Conservation (phyloP, 176 grass and related monocot genomes). For the Carex cristatella region DNA sequence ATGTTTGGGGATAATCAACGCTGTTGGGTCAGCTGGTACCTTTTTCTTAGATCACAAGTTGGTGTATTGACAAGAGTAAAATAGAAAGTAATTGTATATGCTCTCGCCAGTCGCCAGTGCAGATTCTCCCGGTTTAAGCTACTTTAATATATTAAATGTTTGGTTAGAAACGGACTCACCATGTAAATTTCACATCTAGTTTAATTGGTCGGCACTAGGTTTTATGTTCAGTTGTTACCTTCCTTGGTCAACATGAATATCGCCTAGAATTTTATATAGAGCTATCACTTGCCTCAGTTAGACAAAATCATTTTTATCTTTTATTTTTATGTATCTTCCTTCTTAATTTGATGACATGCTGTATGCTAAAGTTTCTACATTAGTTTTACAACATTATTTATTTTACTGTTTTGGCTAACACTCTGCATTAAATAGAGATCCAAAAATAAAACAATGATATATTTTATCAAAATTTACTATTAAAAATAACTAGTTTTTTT, state of each 20-base stretch:
- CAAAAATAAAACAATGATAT: too few relatives aligned
- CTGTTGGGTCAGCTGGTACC: not conserved
- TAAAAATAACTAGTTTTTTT: too few relatives aligned
- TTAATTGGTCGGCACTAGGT: not conserved
- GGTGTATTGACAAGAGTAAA: not conserved
- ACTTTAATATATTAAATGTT: not conserved
- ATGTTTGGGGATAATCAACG: not conserved
- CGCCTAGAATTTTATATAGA: not conserved
- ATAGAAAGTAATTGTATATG: not conserved
- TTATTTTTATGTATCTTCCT: not conserved
- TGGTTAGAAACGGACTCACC: not conserved
- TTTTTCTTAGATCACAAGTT: not conserved
- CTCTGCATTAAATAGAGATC: too few relatives aligned
- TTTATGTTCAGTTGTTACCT: not conserved
- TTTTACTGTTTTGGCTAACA: not conserved
- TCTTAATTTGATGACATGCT: not conserved
- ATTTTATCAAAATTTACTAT: too few relatives aligned
- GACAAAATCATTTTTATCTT: not conserved
- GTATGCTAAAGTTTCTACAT: not conserved
- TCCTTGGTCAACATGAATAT: not conserved
- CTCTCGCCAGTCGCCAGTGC: not conserved
- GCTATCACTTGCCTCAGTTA: not conserved
- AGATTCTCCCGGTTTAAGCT: slow-evolving; percentile 7
- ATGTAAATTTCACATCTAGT: not conserved
- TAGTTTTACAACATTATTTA: not conserved